These are phyloP conservation scores for Penicillium sp. DNA, from an alignment of 2,329 filamentous ascomycete species.

Conservation along the genomic window DNA sequence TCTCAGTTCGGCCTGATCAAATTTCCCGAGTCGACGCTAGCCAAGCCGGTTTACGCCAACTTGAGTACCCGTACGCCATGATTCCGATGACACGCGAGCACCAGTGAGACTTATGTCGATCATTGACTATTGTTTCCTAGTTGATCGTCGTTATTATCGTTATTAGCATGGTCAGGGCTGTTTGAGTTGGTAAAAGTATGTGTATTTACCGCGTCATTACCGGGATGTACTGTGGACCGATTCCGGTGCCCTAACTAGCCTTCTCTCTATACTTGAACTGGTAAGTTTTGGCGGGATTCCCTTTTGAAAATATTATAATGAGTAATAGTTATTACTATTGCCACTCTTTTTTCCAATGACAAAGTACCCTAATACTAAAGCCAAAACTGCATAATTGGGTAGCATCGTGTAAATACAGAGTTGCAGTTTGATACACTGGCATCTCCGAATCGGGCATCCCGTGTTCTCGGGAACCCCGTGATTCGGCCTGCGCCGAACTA, in stretches of 20 bases:
- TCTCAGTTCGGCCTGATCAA: background rate
- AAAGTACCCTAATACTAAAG: too few species aligned
- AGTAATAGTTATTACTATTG: background rate
- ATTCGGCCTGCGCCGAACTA: conserved; percentile 1
- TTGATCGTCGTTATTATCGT: background rate
- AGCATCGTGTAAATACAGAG: background rate
- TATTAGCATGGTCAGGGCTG: background rate
- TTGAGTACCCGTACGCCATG: background rate
- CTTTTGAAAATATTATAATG: background rate
- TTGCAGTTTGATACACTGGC: background rate
- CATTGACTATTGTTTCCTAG: background rate
- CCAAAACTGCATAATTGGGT: background rate
- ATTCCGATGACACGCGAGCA: background rate
- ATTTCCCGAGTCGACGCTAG: background rate
- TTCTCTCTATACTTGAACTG: background rate
- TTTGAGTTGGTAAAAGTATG: background rate
- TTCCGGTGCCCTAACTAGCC: background rate
- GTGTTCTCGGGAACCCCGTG: background rate
- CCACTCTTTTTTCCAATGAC: too few species aligned
- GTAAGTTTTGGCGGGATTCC: background rate
- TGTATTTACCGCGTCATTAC: background rate
- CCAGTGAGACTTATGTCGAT: background rate
- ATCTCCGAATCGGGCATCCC: conserved; percentile 6
- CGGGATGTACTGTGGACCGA: background rate
- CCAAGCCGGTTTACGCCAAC: background rate